Percentiles rank a stretch among this genome's conserved stretches.
These are phyloP conservation scores for Lentinula edodes DNA, from an alignment of 768 basidiomycete genomes.

Conservation along the genomic window DNA sequence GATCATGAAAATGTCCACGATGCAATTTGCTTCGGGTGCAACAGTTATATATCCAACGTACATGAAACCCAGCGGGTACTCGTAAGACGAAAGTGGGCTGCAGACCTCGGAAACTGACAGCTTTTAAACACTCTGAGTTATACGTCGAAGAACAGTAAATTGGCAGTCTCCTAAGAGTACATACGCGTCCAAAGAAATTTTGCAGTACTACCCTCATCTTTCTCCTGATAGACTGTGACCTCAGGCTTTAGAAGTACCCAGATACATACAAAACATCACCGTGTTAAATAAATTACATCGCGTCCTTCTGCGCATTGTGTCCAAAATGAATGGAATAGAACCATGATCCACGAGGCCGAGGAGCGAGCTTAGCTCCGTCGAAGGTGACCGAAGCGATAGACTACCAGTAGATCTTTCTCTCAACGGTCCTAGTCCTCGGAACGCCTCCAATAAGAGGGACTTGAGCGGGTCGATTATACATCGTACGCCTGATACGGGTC, in stretches of 20 bases:
- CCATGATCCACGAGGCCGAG: background rate
- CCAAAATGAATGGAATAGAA: background rate
- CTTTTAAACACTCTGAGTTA: no score
- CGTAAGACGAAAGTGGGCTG: no score
- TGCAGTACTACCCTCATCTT: no score
- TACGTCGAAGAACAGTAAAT: no score
- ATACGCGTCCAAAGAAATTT: no score
- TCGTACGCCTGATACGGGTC: conserved; percentile 70
- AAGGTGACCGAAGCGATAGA: background rate
- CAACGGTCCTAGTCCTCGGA: conserved; percentile 53
- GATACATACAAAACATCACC: background rate
- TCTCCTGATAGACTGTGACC: no score
- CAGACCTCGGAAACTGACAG: no score
- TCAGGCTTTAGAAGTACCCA: background rate
- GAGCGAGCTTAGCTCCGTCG: background rate
- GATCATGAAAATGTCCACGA: background rate
- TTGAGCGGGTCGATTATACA: conserved; percentile 44
- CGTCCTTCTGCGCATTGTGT: background rate
- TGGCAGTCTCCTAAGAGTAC: no score
- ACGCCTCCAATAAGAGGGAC: conserved; percentile 21
- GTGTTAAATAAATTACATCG: background rate
- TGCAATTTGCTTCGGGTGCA: background rate
- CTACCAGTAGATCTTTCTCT: conserved; percentile 74
- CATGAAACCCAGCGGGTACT: no score
- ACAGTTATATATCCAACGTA: background rate